Evolutionary conservation across 2,329 filamentous ascomycete genomes (phyloP).

Genomic region (Aureobasidium sp.): DNA sequence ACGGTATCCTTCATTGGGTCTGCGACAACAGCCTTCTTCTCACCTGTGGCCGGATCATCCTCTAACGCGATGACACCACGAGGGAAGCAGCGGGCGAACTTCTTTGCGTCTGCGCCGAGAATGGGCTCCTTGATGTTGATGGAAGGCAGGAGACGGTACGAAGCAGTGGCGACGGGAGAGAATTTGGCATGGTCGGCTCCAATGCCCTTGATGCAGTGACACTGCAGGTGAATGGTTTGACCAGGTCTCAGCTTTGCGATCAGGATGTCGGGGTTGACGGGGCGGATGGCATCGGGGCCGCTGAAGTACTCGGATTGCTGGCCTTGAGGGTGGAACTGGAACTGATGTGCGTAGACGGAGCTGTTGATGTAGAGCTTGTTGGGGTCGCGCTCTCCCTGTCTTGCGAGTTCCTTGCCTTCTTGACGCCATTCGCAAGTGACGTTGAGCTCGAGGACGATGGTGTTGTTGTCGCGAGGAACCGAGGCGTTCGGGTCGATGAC

Average conservation of each 20-base stretch:
- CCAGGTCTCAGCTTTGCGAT: conserved; percentile 89
- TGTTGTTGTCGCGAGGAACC: conserved; percentile 68
- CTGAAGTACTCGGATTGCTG: conserved; percentile 61
- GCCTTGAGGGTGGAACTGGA: conserved; percentile 68
- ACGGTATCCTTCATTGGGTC: conserved; percentile 93
- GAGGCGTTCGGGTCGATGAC: conserved; percentile 32
- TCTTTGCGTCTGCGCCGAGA: conserved; percentile 73
- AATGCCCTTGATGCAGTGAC: conserved; percentile 92
- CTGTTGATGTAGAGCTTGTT: conserved; percentile 77
- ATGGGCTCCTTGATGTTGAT: conserved; percentile 82
- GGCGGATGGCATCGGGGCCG: conserved; percentile 52
- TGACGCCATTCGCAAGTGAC: conserved; percentile 73
- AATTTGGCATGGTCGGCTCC: conserved; percentile 95
- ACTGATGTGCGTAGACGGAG: conserved; percentile 47
- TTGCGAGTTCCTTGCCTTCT: conserved; percentile 47
- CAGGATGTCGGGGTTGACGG: conserved; percentile 85
- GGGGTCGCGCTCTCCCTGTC: conserved; percentile 67
- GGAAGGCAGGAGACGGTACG: conserved; percentile 80
- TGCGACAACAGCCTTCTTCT: conserved; percentile 77
- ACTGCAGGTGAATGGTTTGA: conserved; percentile 74
- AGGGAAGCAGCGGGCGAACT: conserved; percentile 86
- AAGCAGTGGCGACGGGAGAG: conserved; percentile 89
- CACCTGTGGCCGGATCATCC: conserved; percentile 58
- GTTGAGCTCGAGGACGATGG: conserved; percentile 67
- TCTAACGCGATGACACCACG: conserved; percentile 77